These are phyloP conservation scores for Candida wancherniae DNA, from an alignment of 805 yeast species.

Conservation along the genomic window DNA sequence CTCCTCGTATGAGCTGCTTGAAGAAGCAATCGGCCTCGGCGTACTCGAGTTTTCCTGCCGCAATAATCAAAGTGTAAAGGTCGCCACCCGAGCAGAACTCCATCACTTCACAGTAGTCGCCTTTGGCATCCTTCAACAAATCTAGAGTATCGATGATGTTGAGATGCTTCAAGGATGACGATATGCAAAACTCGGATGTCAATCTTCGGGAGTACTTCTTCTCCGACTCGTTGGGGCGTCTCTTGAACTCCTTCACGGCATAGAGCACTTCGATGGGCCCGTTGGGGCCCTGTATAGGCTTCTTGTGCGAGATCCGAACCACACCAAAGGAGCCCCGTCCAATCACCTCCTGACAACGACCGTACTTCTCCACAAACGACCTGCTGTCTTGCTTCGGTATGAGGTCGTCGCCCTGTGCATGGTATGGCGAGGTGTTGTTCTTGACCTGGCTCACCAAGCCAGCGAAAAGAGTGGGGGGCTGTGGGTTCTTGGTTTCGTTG, in stretches of 20 bases:
- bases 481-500: constrained; percentile 10
- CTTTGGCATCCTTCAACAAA: constrained; percentile 73
- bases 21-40: constrained; percentile 88
- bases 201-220: constrained; percentile 67
- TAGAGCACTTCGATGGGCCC: constrained; percentile 47
- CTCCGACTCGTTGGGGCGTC: constrained; percentile 55
- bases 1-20: constrained; percentile 80
- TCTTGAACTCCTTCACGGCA: constrained; percentile 85
- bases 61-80: constrained; percentile 65
- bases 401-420: constrained; percentile 17
- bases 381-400: constrained; percentile 32
- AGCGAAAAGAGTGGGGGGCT: constrained; percentile 69
- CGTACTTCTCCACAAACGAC: constrained; percentile 83
- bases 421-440: constrained; percentile 24
- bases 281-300: constrained; percentile 17
- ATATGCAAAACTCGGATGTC: constrained; percentile 78
- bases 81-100: constrained; percentile 83
- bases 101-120: constrained; percentile 82
- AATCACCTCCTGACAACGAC: constrained; percentile 89
- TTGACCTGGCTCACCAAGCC: constrained; percentile 60
- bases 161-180: constrained; percentile 70
- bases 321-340: constrained; percentile 95
- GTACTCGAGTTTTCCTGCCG: constrained; percentile 73
- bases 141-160: constrained; percentile 77
- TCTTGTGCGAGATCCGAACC: constrained; percentile 82